Conservation (phyloP, 1,284 basidiomycete genomes). For the Xerocomus subilludens region DNA sequence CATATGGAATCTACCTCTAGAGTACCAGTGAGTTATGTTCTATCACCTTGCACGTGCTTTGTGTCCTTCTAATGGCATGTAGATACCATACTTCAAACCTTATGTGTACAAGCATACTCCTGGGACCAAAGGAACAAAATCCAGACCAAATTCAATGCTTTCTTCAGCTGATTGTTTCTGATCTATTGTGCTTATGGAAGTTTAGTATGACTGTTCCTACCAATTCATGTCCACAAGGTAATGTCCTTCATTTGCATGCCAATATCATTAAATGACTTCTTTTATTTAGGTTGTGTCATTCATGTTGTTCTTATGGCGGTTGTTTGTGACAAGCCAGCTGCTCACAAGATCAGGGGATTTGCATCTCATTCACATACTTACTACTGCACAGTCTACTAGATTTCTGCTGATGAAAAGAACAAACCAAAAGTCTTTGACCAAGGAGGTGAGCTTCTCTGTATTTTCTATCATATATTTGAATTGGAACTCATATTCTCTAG, state of each 20-base stretch:
- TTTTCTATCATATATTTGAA: too few species aligned
- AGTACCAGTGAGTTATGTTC: too few species aligned
- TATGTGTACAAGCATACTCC: slow-evolving; percentile 43
- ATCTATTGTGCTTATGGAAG: slow-evolving; percentile 34
- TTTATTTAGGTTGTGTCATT: too few species aligned
- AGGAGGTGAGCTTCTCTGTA: too few species aligned
- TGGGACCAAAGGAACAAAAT: slow-evolving; percentile 55
- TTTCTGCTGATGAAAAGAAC: not conserved
- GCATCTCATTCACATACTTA: slow-evolving; percentile 22
- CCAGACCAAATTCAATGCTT: slow-evolving; percentile 50
- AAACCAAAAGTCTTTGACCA: not conserved
- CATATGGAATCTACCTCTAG: not conserved
- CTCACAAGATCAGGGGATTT: slow-evolving; percentile 49
- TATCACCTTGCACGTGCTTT: not conserved
- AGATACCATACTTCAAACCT: slow-evolving; percentile 3
- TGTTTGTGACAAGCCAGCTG: slow-evolving; percentile 56
- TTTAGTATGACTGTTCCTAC: slow-evolving; percentile 18
- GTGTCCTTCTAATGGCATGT: too few species aligned
- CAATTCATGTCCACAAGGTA: slow-evolving; percentile 19
- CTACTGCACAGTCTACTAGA: slow-evolving; percentile 22
- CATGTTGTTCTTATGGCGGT: slow-evolving; percentile 45
- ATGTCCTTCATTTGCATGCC: too few species aligned
- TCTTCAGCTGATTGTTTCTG: slow-evolving; percentile 49
- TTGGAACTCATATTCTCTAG: too few species aligned
- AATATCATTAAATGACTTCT: too few species aligned